A percentile compares a stretch with the other conserved stretches of the same genome.
These are phyloP conservation scores for Suillus discolor DNA, from an alignment of 768 basidiomycete species.

Conservation along the genomic window DNA sequence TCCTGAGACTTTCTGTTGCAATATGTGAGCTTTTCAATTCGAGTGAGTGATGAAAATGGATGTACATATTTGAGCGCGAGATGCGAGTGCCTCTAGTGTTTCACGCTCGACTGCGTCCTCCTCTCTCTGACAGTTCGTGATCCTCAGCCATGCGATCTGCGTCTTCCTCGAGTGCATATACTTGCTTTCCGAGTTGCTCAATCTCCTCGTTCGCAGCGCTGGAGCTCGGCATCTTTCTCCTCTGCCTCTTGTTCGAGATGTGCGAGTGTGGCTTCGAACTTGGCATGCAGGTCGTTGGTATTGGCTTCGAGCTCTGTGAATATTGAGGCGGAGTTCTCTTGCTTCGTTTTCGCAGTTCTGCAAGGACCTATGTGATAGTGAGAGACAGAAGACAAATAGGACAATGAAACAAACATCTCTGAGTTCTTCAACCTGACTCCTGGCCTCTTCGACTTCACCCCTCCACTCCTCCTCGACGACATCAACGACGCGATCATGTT, in stretches of 20 bases:
- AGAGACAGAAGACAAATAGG: conserved; percentile 6
- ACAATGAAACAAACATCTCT: conserved; percentile 54
- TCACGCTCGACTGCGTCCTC: conserved; percentile 77
- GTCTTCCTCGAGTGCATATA: conserved; percentile 88
- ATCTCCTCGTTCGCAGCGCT: conserved; percentile 74
- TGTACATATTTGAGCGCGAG: conserved; percentile 82
- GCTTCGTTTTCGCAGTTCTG: conserved; percentile 81
- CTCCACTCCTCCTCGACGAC: conserved; percentile 85
- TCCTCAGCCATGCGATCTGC: conserved; percentile 78
- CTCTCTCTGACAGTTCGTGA: conserved; percentile 61
- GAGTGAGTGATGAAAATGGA: background rate
- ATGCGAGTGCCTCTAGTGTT: conserved; percentile 62
- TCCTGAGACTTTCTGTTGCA: conserved; percentile 62
- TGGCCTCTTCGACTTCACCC: conserved; percentile 82
- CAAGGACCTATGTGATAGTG: conserved; percentile 53
- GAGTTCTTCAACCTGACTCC: conserved; percentile 78
- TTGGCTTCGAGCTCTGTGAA: conserved; percentile 77
- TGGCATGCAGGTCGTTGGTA: conserved; percentile 66
- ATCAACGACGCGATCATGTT: conserved; percentile 72
- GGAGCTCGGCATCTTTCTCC: conserved; percentile 79
- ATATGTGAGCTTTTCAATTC: conserved; percentile 2
- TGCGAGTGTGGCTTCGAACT: conserved; percentile 73
- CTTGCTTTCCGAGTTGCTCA: conserved; percentile 75
- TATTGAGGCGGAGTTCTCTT: conserved; percentile 69
- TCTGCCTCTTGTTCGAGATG: conserved; percentile 80